Conservation (phyloP, 192 early-diverging fungal species). For the Podila verticillata region DNA sequence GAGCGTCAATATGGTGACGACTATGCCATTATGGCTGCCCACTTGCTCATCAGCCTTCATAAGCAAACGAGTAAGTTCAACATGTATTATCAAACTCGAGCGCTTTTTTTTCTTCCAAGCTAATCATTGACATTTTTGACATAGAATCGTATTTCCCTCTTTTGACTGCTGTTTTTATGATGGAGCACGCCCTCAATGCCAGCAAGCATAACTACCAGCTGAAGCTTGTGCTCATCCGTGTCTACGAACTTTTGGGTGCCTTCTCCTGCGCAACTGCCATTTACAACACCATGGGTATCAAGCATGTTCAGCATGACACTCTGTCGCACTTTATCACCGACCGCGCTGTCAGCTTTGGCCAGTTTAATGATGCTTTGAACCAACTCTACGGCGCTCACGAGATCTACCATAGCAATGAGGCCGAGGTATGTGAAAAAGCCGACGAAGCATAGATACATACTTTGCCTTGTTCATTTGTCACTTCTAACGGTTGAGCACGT, state of each 20-base stretch:
- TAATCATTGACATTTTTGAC: not conserved
- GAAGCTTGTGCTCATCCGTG: constrained; percentile 84
- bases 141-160: constrained; percentile 46
- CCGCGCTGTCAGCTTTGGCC: constrained; percentile 62
- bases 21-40: constrained; percentile 71
- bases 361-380: constrained; percentile 59
- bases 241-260: constrained; percentile 81
- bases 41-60: constrained; percentile 67
- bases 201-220: constrained; percentile 88
- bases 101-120: not conserved
- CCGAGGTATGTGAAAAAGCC: constrained; percentile 62
- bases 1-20: constrained; percentile 87
- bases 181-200: constrained; percentile 78
- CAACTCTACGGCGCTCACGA: constrained; percentile 68
- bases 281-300: constrained; percentile 82
- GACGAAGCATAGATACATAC: not conserved
- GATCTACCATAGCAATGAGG: constrained; percentile 82
- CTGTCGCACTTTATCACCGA: constrained; percentile 78
- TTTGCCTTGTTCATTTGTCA: not conserved
- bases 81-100: not conserved
- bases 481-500: not conserved
- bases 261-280: constrained; percentile 68
- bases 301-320: constrained; percentile 93
- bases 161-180: constrained; percentile 65
- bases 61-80: constrained; percentile 42